Evolutionary conservation across 2,329 filamentous ascomycete genomes (phyloP).

Genomic region (Septoria linicola): DNA sequence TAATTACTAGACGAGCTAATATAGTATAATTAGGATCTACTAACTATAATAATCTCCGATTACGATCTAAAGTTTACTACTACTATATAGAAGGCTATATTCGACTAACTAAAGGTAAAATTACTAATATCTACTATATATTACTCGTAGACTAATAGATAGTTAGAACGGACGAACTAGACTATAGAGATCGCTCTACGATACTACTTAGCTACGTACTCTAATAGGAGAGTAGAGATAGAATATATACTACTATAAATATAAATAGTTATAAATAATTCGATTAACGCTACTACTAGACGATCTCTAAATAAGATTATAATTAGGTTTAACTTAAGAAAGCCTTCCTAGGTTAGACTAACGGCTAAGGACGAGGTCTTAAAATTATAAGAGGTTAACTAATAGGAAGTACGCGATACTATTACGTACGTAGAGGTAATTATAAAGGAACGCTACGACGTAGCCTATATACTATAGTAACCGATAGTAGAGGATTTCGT

Average conservation of each 20-base stretch:
- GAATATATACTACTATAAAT: not conserved
- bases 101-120: not conserved
- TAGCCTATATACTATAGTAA: not conserved
- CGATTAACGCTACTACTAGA: not conserved
- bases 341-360: not conserved
- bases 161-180: slow-evolving; percentile 12
- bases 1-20: slow-evolving; percentile 4
- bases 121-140: slow-evolving; percentile 6
- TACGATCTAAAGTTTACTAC: slow-evolving; percentile 5
- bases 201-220: slow-evolving; percentile 4
- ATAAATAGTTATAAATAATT: slow-evolving; percentile 1
- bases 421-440: slow-evolving; percentile 1
- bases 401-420: not conserved
- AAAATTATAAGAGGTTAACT: not conserved
- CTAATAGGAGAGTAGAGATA: not conserved
- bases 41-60: slow-evolving; percentile 5
- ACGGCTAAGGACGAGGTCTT: not conserved
- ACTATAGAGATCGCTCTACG: slow-evolving; percentile 11
- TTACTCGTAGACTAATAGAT: slow-evolving; percentile 5
- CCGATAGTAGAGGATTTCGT: not conserved
- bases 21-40: slow-evolving; percentile 1
- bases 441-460: slow-evolving; percentile 13
- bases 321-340: slow-evolving; percentile 1
- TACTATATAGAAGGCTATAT: slow-evolving; percentile 1
- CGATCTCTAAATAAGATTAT: not conserved